Conservation (phyloP, 2,329 filamentous ascomycete species). For the Aspergillus quadricinctus region DNA sequence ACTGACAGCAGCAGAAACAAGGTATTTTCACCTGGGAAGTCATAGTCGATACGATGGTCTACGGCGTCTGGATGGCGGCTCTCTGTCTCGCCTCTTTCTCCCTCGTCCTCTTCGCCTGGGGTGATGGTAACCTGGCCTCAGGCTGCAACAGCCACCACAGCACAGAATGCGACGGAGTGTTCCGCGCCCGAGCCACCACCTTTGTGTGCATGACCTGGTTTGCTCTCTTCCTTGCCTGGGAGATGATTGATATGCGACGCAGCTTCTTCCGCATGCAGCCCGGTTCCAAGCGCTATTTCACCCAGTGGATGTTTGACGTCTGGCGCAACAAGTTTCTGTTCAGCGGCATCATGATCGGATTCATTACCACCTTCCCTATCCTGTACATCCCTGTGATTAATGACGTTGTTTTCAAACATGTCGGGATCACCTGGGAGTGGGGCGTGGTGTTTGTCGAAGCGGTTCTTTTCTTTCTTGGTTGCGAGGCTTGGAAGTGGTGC, state of each 20-base stretch:
- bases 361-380: constrained; percentile 55
- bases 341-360: constrained; percentile 58
- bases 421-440: constrained; percentile 66
- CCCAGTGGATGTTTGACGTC: constrained; percentile 63
- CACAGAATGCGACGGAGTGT: constrained; percentile 57
- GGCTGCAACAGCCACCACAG: constrained; percentile 59
- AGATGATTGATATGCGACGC: constrained; percentile 68
- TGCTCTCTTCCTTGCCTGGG: constrained; percentile 72
- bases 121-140: constrained; percentile 55
- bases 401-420: constrained; percentile 61
- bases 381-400: constrained; percentile 68
- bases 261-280: constrained; percentile 73
- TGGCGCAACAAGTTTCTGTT: constrained; percentile 71
- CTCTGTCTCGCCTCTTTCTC: constrained; percentile 62
- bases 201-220: constrained; percentile 74
- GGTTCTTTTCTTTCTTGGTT: constrained; percentile 58
- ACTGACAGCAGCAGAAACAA: constrained; percentile 38
- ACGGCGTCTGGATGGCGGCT: constrained; percentile 71
- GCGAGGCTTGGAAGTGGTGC: constrained; percentile 63
- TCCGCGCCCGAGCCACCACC: constrained; percentile 67
- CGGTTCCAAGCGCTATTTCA: constrained; percentile 55
- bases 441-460: constrained; percentile 60
- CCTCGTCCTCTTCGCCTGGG: constrained; percentile 60
- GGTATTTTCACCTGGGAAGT: constrained; percentile 77
- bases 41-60: constrained; percentile 73